A percentile compares a stretch with the other conserved stretches of the same genome.
Conservation (phyloP, 2,329 filamentous ascomycete genomes). For the Colletotrichum paranaense region DNA sequence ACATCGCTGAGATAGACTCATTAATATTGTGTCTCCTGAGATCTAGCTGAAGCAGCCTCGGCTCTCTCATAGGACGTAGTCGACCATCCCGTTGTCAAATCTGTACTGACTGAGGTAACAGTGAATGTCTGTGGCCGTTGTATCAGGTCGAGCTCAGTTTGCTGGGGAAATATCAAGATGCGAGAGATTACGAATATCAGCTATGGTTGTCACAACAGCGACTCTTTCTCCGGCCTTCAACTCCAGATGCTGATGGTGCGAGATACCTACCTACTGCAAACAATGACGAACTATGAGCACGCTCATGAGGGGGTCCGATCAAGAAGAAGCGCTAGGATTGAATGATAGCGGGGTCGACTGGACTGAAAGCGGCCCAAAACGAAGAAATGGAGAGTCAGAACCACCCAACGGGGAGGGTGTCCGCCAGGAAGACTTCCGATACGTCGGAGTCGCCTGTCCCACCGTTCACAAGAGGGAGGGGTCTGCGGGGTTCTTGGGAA, state of each 20-base stretch:
- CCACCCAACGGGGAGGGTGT: conserved; percentile 9
- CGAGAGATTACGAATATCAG: background rate
- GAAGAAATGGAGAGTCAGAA: background rate
- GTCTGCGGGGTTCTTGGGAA: conserved; percentile 27
- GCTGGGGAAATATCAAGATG: background rate
- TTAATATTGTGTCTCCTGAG: background rate
- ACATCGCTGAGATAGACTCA: background rate
- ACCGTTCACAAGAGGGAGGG: conserved; percentile 20
- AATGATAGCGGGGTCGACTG: conserved; percentile 1
- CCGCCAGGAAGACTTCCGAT: conserved; percentile 33
- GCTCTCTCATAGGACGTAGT: background rate
- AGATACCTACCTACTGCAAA: background rate
- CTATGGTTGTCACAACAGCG: background rate
- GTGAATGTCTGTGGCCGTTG: background rate
- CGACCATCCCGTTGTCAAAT: background rate
- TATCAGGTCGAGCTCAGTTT: background rate
- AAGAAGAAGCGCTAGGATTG: conserved; percentile 3
- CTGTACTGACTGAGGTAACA: background rate
- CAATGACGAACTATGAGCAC: conserved; percentile 21
- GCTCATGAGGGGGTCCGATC: background rate
- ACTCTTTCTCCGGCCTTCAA: background rate
- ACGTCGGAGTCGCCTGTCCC: conserved; percentile 20
- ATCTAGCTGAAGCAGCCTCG: background rate
- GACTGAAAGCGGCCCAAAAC: conserved; percentile 18
- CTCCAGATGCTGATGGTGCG: background rate